Evolutionary conservation across 352 stramenopile species (phyloP), one percentile per base, ranked within the genome.

Genomic region (Phytopythium kandeliae): DNA sequence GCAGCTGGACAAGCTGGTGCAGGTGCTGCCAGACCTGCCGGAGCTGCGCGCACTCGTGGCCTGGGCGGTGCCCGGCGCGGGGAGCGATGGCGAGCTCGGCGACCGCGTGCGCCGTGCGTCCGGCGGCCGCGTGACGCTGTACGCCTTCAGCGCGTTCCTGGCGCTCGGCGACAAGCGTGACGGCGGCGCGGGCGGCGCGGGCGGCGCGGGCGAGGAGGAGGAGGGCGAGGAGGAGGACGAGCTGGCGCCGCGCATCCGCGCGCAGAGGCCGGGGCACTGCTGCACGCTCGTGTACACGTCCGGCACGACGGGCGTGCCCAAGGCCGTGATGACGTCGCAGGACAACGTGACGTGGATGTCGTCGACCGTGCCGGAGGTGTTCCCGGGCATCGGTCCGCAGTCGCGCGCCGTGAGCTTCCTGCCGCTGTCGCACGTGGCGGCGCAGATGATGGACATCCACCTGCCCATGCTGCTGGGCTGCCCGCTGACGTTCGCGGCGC

Each of bases 271-370:
- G 3, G 69, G 69, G 21, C 66, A 79, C 56, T 79, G 73, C 59
- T 72, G 64, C 34, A 85, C 78, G 41, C 57, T 96, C 30, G 92
- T 96, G 57, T 96, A 96, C 69, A 96, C 85, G 22, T 92, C 76
- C 11, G 87, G 86, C 47, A 77, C 69, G 31, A 79, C 69, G 4
- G 69, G 69, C 44, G 60, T 58, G 19, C 69, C 66, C 19, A 79
- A 79, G 58, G 69, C 63, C 43, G 69, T 79, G 13, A 76, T 79
- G 69, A 70, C 73, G 50, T 74, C 63, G 25, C 66, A 79, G 54
- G 66, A 79, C 58, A 77, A 74, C 57, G 67, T 82, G 40, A 74
- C 71, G 35, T 78, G 68, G 67, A 73, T 65, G 31, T 63, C 65
- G 25, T 66, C 63, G 50, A 60, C 58, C 47, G 63, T 77, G 21